Base-by-base conservation (phyloP, 2,329 filamentous ascomycete genomes). In the Colletotrichum musicola region DNA sequence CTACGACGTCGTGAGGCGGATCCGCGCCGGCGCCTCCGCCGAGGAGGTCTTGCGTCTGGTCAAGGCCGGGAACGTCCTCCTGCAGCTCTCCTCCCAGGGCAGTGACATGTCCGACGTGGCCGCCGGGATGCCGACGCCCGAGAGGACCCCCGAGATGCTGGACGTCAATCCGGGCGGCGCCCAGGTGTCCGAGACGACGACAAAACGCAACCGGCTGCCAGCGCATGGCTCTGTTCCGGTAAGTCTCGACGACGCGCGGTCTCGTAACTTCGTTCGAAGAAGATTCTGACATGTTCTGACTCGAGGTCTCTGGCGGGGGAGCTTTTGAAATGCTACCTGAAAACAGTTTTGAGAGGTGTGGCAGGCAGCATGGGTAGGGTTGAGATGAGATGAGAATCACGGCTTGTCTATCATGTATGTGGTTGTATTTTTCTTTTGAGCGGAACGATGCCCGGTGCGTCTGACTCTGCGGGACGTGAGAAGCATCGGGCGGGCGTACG, bases 11-110 rank as follows among this genome's bases (percentile, higher is more conserved):
- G 4, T 67, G 9, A 51, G 38, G 4, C 38, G 59, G 16, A 63
- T 63, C 27, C 51, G 59, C 6, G 54, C 64, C 5, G 59, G 53
- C 5, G 44, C 35, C 12, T 58, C 64, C 4, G 18, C 46, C 6
- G 59, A 67, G 22, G 59, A 58, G 2, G 51, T 63, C 10, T 5
- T 67, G 4, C 44, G 22, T 13, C 51, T 63, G 13, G 30, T 67
- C 18, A 58, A 67, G 25, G 59, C n/a, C 1, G 51, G 59, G 0
- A 44, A 35, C 14, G 4, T 67, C 22, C 59, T 63, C 13, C 10
- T 63, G 6, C 53, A 63, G n/a, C 46, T 63, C n/a, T 49, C 53
- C n/a, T 38, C 38, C 4, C 27, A 13, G n/a, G 16, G 38, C 9
- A 16, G 59, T 46, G 59, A 62, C 25, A 46, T 30, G 40, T 35